These are phyloP conservation scores for Ogataea pilisensis DNA, from an alignment of 805 yeast genomes.

Conservation along the genomic window DNA sequence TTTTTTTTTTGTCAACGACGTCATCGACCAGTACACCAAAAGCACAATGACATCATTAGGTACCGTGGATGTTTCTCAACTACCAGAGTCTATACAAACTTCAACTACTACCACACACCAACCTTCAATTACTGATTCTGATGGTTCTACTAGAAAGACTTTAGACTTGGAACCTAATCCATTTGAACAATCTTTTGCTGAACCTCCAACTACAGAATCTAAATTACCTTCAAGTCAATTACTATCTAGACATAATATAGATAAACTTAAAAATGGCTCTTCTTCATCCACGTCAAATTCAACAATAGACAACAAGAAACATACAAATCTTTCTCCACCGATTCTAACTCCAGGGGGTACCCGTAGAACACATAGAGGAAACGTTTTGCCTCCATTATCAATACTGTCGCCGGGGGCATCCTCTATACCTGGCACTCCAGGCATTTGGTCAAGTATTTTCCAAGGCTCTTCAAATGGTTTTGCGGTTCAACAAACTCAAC, in stretches of 20 bases:
- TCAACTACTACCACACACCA: background rate
- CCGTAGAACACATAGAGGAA: conserved; percentile 30
- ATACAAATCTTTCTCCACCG: conserved; percentile 32
- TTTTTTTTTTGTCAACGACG: background rate
- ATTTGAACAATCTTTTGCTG: conserved; percentile 84
- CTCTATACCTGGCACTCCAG: conserved; percentile 49
- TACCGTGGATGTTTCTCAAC: conserved; percentile 4
- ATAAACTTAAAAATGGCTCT: background rate
- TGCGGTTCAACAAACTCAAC: conserved; percentile 8
- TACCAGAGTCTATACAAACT: background rate
- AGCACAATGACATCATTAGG: conserved; percentile 21
- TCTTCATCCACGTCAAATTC: background rate
- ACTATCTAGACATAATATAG: background rate
- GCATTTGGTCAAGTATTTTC: conserved; percentile 46
- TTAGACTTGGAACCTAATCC: conserved; percentile 80
- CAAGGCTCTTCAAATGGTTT: conserved; percentile 33
- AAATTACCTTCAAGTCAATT: conserved; percentile 1
- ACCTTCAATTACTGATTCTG: conserved; percentile 3
- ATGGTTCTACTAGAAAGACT: conserved; percentile 14
- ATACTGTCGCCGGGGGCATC: conserved; percentile 42
- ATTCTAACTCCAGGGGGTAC: conserved; percentile 52
- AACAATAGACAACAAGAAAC: background rate
- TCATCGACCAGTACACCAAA: too few relatives aligned
- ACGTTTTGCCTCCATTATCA: conserved; percentile 44
- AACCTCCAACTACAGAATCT: conserved; percentile 8